phyloP scores from a whole-genome alignment of 768 basidiomycete genomes.

The Postia placenta region DNA sequence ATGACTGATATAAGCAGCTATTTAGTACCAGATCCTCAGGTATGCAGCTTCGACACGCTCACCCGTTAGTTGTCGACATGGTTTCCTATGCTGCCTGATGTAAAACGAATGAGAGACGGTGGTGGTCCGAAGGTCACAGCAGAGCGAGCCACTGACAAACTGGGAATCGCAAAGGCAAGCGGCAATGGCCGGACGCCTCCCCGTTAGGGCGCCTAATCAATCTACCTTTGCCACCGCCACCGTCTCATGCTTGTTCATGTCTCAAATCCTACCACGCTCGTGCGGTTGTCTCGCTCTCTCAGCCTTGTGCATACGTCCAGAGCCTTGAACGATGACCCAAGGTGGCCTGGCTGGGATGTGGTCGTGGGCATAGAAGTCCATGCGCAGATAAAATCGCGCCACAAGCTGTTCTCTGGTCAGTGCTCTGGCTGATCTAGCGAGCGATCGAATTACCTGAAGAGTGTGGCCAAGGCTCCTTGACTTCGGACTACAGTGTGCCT shows the following conservation, averaged over 20 bases:
- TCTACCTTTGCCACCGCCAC: not conserved
- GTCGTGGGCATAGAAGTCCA: slow-evolving; percentile 95
- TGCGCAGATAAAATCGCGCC: slow-evolving; percentile 82
- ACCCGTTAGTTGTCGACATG: slow-evolving; percentile 16
- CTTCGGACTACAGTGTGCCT: slow-evolving; percentile 38
- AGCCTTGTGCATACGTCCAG: slow-evolving; percentile 10
- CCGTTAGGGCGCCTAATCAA: not conserved
- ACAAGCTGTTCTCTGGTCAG: slow-evolving; percentile 83
- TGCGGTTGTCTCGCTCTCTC: not conserved
- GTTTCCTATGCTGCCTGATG: not conserved
- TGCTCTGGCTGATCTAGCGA: slow-evolving; percentile 3
- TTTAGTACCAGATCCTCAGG: too few species aligned
- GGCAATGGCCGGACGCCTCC: not conserved
- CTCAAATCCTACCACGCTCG: slow-evolving; percentile 8
- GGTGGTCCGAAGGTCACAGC: not conserved
- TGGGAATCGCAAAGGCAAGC: not conserved
- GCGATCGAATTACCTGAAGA: not conserved
- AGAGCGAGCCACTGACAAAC: slow-evolving; percentile 2
- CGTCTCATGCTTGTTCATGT: slow-evolving; percentile 14
- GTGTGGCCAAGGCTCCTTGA: slow-evolving; percentile 30
- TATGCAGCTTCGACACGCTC: not conserved
- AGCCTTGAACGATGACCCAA: slow-evolving; percentile 14
- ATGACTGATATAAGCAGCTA: slow-evolving; percentile 37
- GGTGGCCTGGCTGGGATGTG: slow-evolving; percentile 87
- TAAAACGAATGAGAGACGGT: not conserved